These are phyloP conservation scores for Sphagnum tenellum DNA, from an alignment of 225 moss, liverwort and hornwort genomes.

Conservation along the genomic window DNA sequence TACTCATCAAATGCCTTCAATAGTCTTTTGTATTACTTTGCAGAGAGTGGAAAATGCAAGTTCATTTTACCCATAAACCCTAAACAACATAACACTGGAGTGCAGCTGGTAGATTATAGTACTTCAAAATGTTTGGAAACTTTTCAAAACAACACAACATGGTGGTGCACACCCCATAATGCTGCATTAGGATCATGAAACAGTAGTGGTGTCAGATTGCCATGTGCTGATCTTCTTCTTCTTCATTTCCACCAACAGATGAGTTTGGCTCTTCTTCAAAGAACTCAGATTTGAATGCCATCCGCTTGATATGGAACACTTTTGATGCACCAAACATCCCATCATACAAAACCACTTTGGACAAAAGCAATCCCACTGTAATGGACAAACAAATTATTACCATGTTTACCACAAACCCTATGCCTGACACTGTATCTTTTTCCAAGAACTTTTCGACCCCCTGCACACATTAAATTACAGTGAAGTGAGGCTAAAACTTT, in stretches of 20 bases:
- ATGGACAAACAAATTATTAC: slow-evolving; percentile 52
- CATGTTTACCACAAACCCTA: slow-evolving; percentile 50
- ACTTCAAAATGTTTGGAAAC: too few relatives aligned
- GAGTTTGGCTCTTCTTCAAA: slow-evolving; percentile 6
- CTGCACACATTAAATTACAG: slow-evolving; percentile 9
- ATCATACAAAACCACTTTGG: slow-evolving; percentile 41
- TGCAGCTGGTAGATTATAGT: too few relatives aligned
- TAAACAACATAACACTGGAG: too few relatives aligned
- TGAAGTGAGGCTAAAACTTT: too few relatives aligned
- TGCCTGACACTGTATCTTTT: slow-evolving; percentile 36
- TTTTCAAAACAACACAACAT: too few relatives aligned
- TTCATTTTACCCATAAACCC: too few relatives aligned
- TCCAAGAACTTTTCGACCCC: slow-evolving; percentile 35
- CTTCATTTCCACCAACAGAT: slow-evolving; percentile 8
- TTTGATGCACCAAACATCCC: slow-evolving; percentile 32
- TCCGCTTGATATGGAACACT: slow-evolving; percentile 1
- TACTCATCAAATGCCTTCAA: too few relatives aligned
- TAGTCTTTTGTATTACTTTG: too few relatives aligned
- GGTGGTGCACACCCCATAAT: too few relatives aligned
- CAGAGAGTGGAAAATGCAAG: too few relatives aligned
- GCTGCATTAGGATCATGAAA: background rate
- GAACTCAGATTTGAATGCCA: slow-evolving; percentile 6
- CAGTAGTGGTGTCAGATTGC: slow-evolving; percentile 26
- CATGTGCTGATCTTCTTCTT: slow-evolving; percentile 30
- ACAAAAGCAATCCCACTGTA: slow-evolving; percentile 41